Percentiles rank a stretch among this genome's conserved stretches.
phyloP scores from a whole-genome alignment of 768 basidiomycete genomes.

The Agaricus subrufescens region DNA sequence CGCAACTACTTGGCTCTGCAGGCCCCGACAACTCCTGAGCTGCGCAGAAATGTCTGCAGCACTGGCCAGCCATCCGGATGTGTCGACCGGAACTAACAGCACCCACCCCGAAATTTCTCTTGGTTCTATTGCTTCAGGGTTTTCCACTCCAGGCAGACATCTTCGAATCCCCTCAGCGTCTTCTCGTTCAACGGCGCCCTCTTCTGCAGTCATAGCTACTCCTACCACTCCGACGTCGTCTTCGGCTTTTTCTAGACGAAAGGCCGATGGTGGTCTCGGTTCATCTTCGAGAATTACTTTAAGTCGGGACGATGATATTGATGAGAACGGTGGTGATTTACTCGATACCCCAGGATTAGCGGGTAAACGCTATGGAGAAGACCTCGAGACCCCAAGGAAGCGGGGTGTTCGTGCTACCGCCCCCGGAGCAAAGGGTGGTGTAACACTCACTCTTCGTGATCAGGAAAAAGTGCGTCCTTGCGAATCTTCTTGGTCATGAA shows the following conservation, averaged over 20 bases:
- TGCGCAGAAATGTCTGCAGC: constrained; percentile 6
- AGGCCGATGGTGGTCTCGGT: constrained; percentile 37
- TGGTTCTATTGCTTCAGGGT: constrained; percentile 47
- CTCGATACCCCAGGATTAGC: constrained; percentile 52
- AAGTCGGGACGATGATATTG: constrained; percentile 13
- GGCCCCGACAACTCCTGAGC: too few relatives aligned
- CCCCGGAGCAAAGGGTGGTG: constrained; percentile 33
- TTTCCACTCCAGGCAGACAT: constrained; percentile 45
- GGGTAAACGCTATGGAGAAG: constrained; percentile 28
- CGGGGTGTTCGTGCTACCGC: constrained; percentile 30
- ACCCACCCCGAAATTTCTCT: constrained; percentile 59
- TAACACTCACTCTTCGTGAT: constrained; percentile 79
- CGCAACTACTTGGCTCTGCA: neutral
- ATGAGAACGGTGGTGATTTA: constrained; percentile 35
- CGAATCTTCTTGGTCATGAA: neutral
- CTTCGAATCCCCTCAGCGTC: constrained; percentile 45
- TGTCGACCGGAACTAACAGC: constrained; percentile 22
- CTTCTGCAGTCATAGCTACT: constrained; percentile 45
- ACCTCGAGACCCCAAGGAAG: constrained; percentile 3
- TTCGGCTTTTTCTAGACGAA: constrained; percentile 28
- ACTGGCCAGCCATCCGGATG: neutral
- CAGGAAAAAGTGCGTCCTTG: constrained; percentile 79
- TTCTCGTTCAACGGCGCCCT: constrained; percentile 46
- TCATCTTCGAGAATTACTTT: constrained; percentile 20
- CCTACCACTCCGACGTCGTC: constrained; percentile 39